phyloP scores from a whole-genome alignment of 2,329 filamentous ascomycete genomes.

The Ophiocordyceps australis region DNA sequence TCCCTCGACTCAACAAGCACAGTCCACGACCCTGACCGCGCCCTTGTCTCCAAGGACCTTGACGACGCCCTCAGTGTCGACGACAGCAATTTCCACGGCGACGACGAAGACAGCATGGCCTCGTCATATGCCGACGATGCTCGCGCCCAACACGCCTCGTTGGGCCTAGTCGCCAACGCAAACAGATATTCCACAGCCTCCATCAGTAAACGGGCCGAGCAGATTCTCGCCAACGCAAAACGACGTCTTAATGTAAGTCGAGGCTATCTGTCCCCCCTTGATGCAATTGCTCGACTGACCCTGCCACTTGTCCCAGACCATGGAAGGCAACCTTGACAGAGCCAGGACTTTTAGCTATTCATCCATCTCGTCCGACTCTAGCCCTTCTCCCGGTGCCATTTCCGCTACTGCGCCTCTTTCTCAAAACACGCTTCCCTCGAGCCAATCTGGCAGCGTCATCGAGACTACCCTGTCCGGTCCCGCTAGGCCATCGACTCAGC shows the following conservation, averaged over 20 bases:
- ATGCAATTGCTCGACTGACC: background rate
- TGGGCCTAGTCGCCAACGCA: constrained; percentile 14
- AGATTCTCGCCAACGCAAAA: constrained; percentile 88
- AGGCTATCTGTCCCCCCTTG: background rate
- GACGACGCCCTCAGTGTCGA: constrained; percentile 43
- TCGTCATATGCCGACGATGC: constrained; percentile 32
- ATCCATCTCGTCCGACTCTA: constrained; percentile 27
- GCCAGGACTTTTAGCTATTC: constrained; percentile 45
- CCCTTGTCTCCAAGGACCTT: constrained; percentile 37
- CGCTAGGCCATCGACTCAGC: constrained; percentile 14
- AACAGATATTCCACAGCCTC: constrained; percentile 54
- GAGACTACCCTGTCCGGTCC: constrained; percentile 10
- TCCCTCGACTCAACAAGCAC: constrained; percentile 46
- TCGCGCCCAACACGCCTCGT: constrained; percentile 3
- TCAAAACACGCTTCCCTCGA: constrained; percentile 5
- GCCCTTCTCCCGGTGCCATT: constrained; percentile 28
- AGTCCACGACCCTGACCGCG: constrained; percentile 30
- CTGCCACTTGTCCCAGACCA: constrained; percentile 38
- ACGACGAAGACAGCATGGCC: constrained; percentile 48
- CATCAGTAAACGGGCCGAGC: constrained; percentile 66
- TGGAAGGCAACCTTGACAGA: constrained; percentile 79
- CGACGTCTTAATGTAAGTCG: constrained; percentile 61
- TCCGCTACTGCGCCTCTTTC: constrained; percentile 8
- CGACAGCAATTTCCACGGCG: constrained; percentile 47
- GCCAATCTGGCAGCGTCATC: constrained; percentile 13